A percentile compares a stretch with the other conserved stretches of the same genome.
Conservation (phyloP, 352 stramenopile species). For the Phytopythium oedochilum region DNA sequence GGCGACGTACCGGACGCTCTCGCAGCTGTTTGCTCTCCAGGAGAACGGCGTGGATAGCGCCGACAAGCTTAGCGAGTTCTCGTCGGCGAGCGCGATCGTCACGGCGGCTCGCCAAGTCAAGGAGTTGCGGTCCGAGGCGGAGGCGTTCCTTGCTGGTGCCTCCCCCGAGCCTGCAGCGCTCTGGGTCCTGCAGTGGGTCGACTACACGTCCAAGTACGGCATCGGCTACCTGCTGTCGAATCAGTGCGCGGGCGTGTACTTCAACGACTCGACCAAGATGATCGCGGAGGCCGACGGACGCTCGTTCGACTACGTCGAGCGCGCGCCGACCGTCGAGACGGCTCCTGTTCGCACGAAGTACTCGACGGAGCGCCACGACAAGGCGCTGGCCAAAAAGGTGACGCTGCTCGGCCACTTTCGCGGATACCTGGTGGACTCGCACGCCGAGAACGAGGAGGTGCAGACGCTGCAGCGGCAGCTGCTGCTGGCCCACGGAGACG, state of each 20-base stretch:
- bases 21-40: slow-evolving; percentile 64
- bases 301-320: slow-evolving; percentile 96
- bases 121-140: slow-evolving; percentile 48
- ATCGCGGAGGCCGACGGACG: slow-evolving; percentile 86
- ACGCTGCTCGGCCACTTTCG: slow-evolving; percentile 97
- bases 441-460: slow-evolving; percentile 44
- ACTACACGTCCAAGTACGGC: slow-evolving; percentile 99
- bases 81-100: slow-evolving; percentile 52
- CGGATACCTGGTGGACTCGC: slow-evolving; percentile 93
- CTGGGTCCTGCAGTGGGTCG: slow-evolving; percentile 97
- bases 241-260: slow-evolving; percentile 95
- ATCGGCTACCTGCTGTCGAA: slow-evolving; percentile 97
- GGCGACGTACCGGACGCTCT: slow-evolving; percentile 45
- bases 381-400: slow-evolving; percentile 96
- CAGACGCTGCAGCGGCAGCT: slow-evolving; percentile 41
- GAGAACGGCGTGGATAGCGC: slow-evolving; percentile 27
- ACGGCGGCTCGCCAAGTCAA: slow-evolving; percentile 60
- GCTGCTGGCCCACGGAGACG: slow-evolving; percentile 13
- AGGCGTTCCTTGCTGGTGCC: slow-evolving; percentile 21
- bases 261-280: slow-evolving; percentile 99
- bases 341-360: slow-evolving; percentile 32
- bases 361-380: slow-evolving; percentile 69
- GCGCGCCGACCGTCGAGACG: slow-evolving; percentile 40
- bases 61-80: slow-evolving; percentile 46
- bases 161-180: slow-evolving; percentile 46